Evolutionary conservation across 1,284 basidiomycete genomes (phyloP), one percentile per base, ranked within the genome.

Genomic region (Tylopilus orsonianus): DNA sequence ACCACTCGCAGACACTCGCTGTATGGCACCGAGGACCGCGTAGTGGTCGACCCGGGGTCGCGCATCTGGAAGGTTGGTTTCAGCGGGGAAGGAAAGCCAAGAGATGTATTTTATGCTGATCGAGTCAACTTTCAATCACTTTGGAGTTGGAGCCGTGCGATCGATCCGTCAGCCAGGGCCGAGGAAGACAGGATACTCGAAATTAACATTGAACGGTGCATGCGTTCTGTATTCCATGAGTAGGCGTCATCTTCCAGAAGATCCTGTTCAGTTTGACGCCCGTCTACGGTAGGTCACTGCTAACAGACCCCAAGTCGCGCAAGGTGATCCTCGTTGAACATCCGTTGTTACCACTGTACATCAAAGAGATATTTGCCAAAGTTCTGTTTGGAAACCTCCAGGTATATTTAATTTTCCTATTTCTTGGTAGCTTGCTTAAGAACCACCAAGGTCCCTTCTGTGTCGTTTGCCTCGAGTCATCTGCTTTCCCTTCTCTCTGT

Each of bases 311-410:
- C 0, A 96, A 93, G 67, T 85, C 91, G 29, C 81, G 96, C 41
- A 97, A 96, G 67, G 87, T 99, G 48, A 90, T 98, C 42, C 63
- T 99, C 22, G 75, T 96, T 6, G 95, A 98, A 68, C 89, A 93
- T 63, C 90, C 96, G 0, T 72, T 97, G 41, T 73, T 97, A 10
- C 91, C 95, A 1, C 70, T 90, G 2, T 80, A 86, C 53, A 83
- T 97, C 62, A 97, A 97, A 68, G 90, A 95, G 40, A 83, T 83
- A 54, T 80, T 99, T 41, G 91, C 92, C 5, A 80, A 83, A 42
- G 83, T 93, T 34, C 71, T 99, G 9, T 97, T 99, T 64, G 87
- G 90, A 52, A 96, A 96, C 59, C 73, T 95, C 12, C 90, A 95
- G 71, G 94, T 90, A 49, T 47, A 75, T 49, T 38, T 5, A n/a